Base-by-base conservation (phyloP, 495 filamentous ascomycete species). In the Neurospora sp. region DNA sequence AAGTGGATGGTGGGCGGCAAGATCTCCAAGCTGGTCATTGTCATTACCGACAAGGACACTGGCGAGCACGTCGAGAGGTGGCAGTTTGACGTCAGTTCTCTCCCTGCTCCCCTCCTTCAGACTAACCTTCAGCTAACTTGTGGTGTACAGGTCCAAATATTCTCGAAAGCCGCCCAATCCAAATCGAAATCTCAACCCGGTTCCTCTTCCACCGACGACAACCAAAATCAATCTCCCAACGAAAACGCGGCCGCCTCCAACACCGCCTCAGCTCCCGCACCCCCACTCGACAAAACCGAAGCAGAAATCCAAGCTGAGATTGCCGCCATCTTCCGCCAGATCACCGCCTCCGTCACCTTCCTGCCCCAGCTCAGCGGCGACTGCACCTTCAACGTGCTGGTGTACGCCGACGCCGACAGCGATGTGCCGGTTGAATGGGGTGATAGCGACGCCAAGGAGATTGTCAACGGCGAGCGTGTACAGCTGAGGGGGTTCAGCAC, bases 381-480 rank as follows among this genome's bases (percentile, higher is more conserved):
- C 77, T 99, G 95, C 87, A 98, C 96, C 15, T 99, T 99, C 87
- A 99, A 99, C 80, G 95, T 99, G 28, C 87, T 99, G 34, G 96
- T 99, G 5, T 99, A 99, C 79, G 96, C 96, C 43, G 96, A 98
- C 79, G 96, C 94, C 9, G 94, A 97, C 81, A 95, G 92, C 31
- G 96, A 99, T 34, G 96, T 99, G 19, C 96, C 96, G 7, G 91
- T 99, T 73, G 96, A 99, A 82, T 99, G 96, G 96, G 96, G 96
- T 40, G 96, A 99, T 84, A 96, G 93, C 78, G 96, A 99, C 80
- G 94, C 96, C 69, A 98, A 97, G 84, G 96, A 99, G 86, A 97
- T 99, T 77, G 91, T 90, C 79, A 93, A 95, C 77, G 95, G 93
- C 19, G 96, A 99, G 85, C 94, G 97, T 80, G 96, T 99, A 10